Evolutionary conservation across 331 rosid species (phyloP).

Genomic region (Pyrus hybrid): DNA sequence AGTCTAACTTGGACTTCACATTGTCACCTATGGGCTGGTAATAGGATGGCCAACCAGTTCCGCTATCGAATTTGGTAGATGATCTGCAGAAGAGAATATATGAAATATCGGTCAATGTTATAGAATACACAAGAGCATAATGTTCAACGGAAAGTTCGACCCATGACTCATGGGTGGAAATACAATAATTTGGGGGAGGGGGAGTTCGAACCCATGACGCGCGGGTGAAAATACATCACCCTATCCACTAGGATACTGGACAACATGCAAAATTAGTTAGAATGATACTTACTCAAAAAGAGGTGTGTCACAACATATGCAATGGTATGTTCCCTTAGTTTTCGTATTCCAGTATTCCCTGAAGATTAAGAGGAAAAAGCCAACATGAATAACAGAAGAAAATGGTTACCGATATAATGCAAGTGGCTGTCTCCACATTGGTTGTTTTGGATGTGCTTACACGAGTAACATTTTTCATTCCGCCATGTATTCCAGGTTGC

Average conservation of each 20-base stretch:
- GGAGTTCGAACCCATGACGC: too few relatives aligned
- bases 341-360: conserved; percentile 91
- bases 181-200: too few relatives aligned
- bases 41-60: conserved; percentile 99
- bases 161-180: too few relatives aligned
- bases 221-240: too few relatives aligned
- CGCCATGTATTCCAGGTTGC: not conserved
- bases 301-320: conserved; percentile 86
- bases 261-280: not conserved
- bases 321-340: conserved; percentile 64
- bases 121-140: not conserved
- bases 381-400: not conserved
- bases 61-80: conserved; percentile 82
- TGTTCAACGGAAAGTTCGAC: too few relatives aligned
- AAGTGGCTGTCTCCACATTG: not conserved
- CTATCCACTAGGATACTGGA: too few relatives aligned
- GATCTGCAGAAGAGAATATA: conserved; percentile 43
- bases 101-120: not conserved
- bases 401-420: not conserved
- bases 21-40: conserved; percentile 69
- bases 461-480: not conserved
- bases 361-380: conserved; percentile 5
- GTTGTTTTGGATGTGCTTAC: not conserved
- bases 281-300: conserved; percentile 64
- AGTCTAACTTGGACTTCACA: conserved; percentile 65